A percentile compares a stretch with the other conserved stretches of the same genome.
These are phyloP conservation scores for Cyclotella atomus DNA, from an alignment of 108 stramenopile species.

Conservation along the genomic window DNA sequence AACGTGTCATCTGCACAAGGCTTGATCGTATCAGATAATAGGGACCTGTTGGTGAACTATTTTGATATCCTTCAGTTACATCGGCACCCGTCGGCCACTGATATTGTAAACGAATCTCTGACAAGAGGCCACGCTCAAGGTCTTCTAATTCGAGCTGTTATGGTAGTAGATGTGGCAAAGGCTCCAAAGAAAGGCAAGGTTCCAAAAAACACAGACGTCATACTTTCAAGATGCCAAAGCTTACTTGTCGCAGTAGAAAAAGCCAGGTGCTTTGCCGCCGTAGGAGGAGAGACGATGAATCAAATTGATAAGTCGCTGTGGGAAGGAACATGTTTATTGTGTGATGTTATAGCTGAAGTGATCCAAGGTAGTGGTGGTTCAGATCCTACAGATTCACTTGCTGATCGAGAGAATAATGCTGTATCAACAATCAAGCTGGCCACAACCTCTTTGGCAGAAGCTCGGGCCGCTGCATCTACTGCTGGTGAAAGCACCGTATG, in stretches of 20 bases:
- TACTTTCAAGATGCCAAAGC: slow-evolving; percentile 59
- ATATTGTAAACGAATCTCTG: slow-evolving; percentile 51
- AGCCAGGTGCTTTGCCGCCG: slow-evolving; percentile 16
- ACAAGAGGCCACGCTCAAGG: slow-evolving; percentile 65
- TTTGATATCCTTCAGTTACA: slow-evolving; percentile 49
- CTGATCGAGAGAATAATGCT: slow-evolving; percentile 22
- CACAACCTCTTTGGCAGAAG: not conserved
- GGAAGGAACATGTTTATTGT: slow-evolving; percentile 41
- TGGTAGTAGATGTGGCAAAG: slow-evolving; percentile 62
- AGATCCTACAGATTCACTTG: slow-evolving; percentile 24
- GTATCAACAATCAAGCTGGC: slow-evolving; percentile 21
- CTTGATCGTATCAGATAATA: slow-evolving; percentile 56
- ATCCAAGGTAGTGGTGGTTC: slow-evolving; percentile 44
- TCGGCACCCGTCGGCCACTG: slow-evolving; percentile 20
- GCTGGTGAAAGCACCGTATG: slow-evolving; percentile 31
- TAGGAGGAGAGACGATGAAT: not conserved
- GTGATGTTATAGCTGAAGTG: slow-evolving; percentile 47
- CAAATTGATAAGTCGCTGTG: slow-evolving; percentile 25
- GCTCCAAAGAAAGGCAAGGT: slow-evolving; percentile 84
- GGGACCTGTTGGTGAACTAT: slow-evolving; percentile 66
- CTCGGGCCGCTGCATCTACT: not conserved
- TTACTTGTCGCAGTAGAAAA: slow-evolving; percentile 36
- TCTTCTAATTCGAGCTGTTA: slow-evolving; percentile 65
- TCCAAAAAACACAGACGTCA: slow-evolving; percentile 53
- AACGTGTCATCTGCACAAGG: slow-evolving; percentile 18